Evolutionary conservation across 164 flowering plant genomes (phyloP), one percentile per base, ranked within the genome.

Genomic region (Dillenia turbinata): DNA sequence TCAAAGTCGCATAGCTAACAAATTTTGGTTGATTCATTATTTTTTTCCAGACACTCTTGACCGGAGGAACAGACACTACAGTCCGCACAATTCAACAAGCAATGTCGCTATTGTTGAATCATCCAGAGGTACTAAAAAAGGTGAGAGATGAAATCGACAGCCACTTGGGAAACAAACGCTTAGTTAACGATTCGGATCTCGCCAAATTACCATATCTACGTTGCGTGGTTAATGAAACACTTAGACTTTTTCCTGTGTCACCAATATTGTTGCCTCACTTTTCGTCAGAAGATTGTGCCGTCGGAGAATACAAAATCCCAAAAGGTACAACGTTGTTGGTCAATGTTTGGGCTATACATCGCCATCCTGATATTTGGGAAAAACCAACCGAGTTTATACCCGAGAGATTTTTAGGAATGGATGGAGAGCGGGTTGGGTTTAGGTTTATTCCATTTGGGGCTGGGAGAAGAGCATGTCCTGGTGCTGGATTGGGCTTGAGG

Each of bases 401-500:
- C 9, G 58, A 55, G 58, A 9, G 57, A 24, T 54, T 54, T 11
- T n/a, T 9, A 22, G 57, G 57, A 9, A 7, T 24, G 1, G 57
- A 33, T 9, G 57, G 44, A 8, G n/a, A 12, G 14, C 14, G 44
- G 15, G 58, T 24, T 10, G 44, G 44, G 44, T 24, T 54, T 44
- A 22, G 12, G 45, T 26, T 55, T 22, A 40, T 55, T 19, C 58
- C 58, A 24, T 55, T 55, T 26, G 58, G 58, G 58, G 19, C 45
- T 6, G 58, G 58, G 44, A 24, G 58, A 15, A 55, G 58, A 40
- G 45, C 33, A 5, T 55, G 58, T 24, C 58, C 58, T 11, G 58
- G 44, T 7, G 58, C 19, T 2, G 58, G 14, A 5, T 24, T 55
- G 45, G 58, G 33, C 8, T 2, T 9, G 45, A 43, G 48, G 8